Conservation (phyloP, 2,329 filamentous ascomycete genomes). For the Periconia digitata region DNA sequence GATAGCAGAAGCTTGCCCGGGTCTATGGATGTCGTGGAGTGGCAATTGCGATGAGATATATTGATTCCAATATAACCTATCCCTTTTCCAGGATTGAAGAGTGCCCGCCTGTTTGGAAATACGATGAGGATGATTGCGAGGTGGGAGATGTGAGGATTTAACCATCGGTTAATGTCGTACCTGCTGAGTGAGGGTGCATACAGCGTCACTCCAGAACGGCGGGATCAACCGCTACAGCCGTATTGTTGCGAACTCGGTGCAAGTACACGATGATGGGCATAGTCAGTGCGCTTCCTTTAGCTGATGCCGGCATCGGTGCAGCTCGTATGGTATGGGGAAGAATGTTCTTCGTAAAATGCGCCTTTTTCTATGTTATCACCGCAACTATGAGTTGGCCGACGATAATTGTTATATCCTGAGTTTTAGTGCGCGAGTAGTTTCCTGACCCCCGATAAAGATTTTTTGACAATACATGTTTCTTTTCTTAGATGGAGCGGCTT, state of each 20-base stretch:
- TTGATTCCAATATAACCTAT: background rate
- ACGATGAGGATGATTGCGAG: background rate
- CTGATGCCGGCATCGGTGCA: background rate
- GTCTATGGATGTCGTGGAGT: background rate
- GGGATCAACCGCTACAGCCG: background rate
- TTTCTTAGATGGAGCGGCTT: too few species aligned
- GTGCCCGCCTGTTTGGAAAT: background rate
- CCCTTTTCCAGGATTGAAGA: background rate
- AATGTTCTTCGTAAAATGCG: too few species aligned
- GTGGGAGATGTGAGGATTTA: background rate
- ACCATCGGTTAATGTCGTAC: background rate
- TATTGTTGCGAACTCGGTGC: background rate
- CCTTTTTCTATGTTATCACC: too few species aligned
- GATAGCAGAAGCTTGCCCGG: background rate
- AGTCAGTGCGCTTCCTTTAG: background rate
- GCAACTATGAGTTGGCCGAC: too few species aligned
- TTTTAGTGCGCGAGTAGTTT: too few species aligned
- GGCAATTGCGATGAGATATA: background rate
- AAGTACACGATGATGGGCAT: background rate
- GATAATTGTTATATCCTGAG: too few species aligned
- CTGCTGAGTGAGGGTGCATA: background rate
- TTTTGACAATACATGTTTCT: too few species aligned
- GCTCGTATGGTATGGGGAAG: too few species aligned
- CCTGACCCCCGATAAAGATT: too few species aligned
- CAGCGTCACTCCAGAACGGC: background rate